A percentile compares a stretch with the other conserved stretches of the same genome.
These are phyloP conservation scores for Neurospora pannonica DNA, from an alignment of 495 filamentous ascomycete species.

Conservation along the genomic window DNA sequence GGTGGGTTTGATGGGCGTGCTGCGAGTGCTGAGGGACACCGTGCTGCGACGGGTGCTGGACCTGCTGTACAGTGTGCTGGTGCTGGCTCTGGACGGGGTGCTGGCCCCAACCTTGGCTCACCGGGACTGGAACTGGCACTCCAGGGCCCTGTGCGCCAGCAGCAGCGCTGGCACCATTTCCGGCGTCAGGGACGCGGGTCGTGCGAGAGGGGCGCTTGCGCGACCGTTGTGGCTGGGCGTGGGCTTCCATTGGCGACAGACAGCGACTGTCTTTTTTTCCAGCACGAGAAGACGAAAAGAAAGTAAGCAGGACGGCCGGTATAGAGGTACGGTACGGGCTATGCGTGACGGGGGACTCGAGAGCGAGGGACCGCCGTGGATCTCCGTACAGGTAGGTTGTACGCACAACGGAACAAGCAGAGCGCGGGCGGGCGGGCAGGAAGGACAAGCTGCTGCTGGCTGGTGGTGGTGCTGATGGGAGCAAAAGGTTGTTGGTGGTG, in stretches of 20 bases:
- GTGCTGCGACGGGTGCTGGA: background rate
- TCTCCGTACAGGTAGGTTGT: background rate
- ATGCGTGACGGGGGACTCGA: background rate
- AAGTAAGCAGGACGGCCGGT: background rate
- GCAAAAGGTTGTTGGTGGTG: background rate
- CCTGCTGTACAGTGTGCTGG: conserved; percentile 7
- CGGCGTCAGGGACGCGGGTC: conserved; percentile 16
- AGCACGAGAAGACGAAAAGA: background rate
- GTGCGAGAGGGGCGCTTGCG: conserved; percentile 19
- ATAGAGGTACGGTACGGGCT: background rate
- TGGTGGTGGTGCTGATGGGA: background rate
- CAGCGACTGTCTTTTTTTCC: background rate
- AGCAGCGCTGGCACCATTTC: conserved; percentile 15
- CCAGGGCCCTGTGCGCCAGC: background rate
- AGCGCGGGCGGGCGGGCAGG: background rate
- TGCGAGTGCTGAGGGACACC: background rate
- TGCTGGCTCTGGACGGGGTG: conserved; percentile 10
- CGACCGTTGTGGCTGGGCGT: conserved; percentile 18
- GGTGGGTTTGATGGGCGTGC: conserved; percentile 4
- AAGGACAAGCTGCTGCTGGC: background rate
- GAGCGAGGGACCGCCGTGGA: background rate
- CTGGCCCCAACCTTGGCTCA: conserved; percentile 13
- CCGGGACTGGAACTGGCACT: conserved; percentile 2
- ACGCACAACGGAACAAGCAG: background rate
- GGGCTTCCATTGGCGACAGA: conserved; percentile 11